Evolutionary conservation across 129 eudicot species (phyloP), one percentile per base, ranked within the genome.

Genomic region (Escallonia herrerae): DNA sequence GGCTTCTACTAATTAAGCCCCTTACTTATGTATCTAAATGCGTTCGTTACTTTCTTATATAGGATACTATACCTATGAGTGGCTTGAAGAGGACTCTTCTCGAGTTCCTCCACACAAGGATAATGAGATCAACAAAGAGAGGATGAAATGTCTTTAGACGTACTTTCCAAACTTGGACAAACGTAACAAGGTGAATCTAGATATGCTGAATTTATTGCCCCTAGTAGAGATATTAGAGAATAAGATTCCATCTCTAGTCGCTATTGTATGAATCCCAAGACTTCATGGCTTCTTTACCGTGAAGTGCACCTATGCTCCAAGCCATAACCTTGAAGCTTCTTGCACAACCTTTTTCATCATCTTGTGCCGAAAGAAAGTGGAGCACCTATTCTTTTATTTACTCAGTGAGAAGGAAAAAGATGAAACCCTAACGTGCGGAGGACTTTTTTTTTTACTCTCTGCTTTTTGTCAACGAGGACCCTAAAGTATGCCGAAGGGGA

Each of bases 361-460:
- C 80, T 7, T 76, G 76, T 70, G 6, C 15, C 14, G 76, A 76
- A 39, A 15, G 62, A 6, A 76, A 76, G 63, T 69, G 72, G 76
- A 76, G 76, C n/a, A 63, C 67, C 22, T 69, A 47, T 47, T 52
- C 70, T 4, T 76, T 74, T 38, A 62, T 74, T 10, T 74, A 74
- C 6, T 67, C 74, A 40, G 8, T 37, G n/a, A 66, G 8, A 22
- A n/a, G 40, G 56, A 66, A 74, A 15, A 46, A 48, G 15, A 9
- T 66, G 11, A 43, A 64, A 47, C 55, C 74, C 4, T 22, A 22
- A 52, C 40, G 51, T 11, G 58, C 55, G 6, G n/a, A 60, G 40
- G 58, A 67, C 40, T 67, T 41, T 52, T 74, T 8, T 67, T 37
- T 42, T 60, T 74, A 37, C 74, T 43, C 69, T 67, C 7, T 33